Evolutionary conservation across 2,329 filamentous ascomycete genomes (phyloP), one percentile per base, ranked within the genome.

Genomic region (Phaeosphaeriaceae sp.): DNA sequence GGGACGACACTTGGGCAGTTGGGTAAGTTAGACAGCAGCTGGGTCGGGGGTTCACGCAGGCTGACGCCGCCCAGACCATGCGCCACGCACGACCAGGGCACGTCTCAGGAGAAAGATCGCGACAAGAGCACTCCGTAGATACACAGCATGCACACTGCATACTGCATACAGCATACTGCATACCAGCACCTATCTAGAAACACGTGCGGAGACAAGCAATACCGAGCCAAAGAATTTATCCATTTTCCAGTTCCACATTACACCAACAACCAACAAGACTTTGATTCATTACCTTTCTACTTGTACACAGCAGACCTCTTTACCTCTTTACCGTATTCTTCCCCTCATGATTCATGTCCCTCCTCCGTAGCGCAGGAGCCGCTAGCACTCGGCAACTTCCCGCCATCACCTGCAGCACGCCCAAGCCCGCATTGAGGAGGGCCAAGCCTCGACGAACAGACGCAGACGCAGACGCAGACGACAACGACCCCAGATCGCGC

Each of bases 51-150:
- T 9, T 20, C n/a, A 18, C 36, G 36, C 21, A 30, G 36, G 17
- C 35, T 35, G 37, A 18, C 35, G 40, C 39, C 35, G 40, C 39
- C 39, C 23, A 18, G 42, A 15, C 42, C 38, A 42, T 26, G 53
- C 50, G 56, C 53, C 50, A 54, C 49, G 28, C 50, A 54, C 49
- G 28, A 17, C 42, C 23, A 44, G 41, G 47, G 50, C 55, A 56
- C 58, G 63, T 66, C 60, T 67, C 62, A 67, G 62, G 62, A 61
- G 64, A 60, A 56, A n/a, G 42, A 52, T 52, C 58, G 62, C 18
- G 54, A 50, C 48, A 33, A 39, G 33, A n/a, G n/a, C n/a, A n/a
- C n/a, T n/a, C n/a, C n/a, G n/a, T n/a, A n/a, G n/a, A n/a, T n/a
- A n/a, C n/a, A n/a, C n/a, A n/a, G n/a, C n/a, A n/a, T n/a, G n/a